A percentile compares a stretch with the other conserved stretches of the same genome.
Conservation (phyloP, 768 basidiomycete species). For the Boletus rex-veris region DNA sequence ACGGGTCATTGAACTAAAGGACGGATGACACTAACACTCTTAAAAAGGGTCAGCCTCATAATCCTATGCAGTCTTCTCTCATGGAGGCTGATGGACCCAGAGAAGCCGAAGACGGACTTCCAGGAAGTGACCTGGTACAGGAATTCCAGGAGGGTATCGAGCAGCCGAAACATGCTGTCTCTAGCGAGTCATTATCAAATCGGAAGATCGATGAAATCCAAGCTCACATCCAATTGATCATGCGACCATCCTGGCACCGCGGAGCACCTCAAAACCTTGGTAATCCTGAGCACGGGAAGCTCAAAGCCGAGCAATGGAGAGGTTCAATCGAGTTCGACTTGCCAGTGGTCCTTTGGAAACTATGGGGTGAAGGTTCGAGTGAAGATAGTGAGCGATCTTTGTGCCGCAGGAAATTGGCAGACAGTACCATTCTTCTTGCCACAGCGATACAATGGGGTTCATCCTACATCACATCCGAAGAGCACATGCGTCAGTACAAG, state of each 20-base stretch:
- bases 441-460: conserved; percentile 15
- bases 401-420: not conserved
- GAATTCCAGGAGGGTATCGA: not conserved
- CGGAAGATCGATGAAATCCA: not conserved
- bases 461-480: conserved; percentile 15
- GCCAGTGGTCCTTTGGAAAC: not conserved
- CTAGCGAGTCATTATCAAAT: not conserved
- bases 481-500: conserved; percentile 14
- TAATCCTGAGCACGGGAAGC: not conserved
- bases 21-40: no score
- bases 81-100: no score
- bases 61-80: no score
- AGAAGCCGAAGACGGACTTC: no score
- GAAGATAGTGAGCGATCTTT: not conserved
- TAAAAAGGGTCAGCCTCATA: no score
- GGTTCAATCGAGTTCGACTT: not conserved
- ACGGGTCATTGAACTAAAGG: no score
- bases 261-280: not conserved
- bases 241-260: not conserved
- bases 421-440: not conserved
- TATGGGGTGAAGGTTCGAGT: not conserved
- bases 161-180: not conserved
- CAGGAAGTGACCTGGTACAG: not conserved
- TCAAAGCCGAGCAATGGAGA: not conserved
- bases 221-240: not conserved